Evolutionary conservation across 495 filamentous ascomycete species (phyloP).

Genomic region (Penicillium verhagenii): DNA sequence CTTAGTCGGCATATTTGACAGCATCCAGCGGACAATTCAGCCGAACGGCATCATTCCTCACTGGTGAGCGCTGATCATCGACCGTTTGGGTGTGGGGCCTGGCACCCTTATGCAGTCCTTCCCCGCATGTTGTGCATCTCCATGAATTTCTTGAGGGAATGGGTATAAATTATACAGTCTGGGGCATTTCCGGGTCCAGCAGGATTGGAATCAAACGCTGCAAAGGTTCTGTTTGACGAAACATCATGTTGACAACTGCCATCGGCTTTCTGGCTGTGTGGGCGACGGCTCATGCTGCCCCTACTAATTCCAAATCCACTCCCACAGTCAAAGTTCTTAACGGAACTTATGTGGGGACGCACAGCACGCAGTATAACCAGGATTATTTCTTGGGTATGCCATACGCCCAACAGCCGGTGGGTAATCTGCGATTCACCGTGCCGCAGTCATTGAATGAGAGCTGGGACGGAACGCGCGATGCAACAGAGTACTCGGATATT

Average conservation of each 20-base stretch:
- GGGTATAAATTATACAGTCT: not conserved
- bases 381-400: constrained; percentile 50
- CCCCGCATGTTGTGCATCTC: constrained; percentile 15
- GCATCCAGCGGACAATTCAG: not conserved
- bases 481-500: constrained; percentile 49
- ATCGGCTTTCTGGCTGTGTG: constrained; percentile 13
- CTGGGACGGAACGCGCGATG: constrained; percentile 37
- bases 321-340: constrained; percentile 29
- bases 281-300: constrained; percentile 13
- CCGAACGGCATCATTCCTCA: constrained; percentile 1
- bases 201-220: too few relatives aligned
- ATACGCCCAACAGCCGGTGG: constrained; percentile 46
- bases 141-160: not conserved
- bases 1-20: not conserved
- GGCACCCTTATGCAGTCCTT: not conserved
- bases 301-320: constrained; percentile 6
- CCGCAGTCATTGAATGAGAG: constrained; percentile 46
- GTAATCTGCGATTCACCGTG: constrained; percentile 46
- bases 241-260: constrained; percentile 14
- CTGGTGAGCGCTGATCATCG: constrained; percentile 12
- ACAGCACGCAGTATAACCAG: constrained; percentile 37
- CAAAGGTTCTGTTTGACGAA: not conserved
- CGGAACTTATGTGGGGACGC: constrained; percentile 39
- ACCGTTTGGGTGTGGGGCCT: constrained; percentile 13
- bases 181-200: too few relatives aligned